These are phyloP conservation scores for Moesziomyces antarcticus DNA, from an alignment of 1,284 basidiomycete genomes.

Conservation along the genomic window DNA sequence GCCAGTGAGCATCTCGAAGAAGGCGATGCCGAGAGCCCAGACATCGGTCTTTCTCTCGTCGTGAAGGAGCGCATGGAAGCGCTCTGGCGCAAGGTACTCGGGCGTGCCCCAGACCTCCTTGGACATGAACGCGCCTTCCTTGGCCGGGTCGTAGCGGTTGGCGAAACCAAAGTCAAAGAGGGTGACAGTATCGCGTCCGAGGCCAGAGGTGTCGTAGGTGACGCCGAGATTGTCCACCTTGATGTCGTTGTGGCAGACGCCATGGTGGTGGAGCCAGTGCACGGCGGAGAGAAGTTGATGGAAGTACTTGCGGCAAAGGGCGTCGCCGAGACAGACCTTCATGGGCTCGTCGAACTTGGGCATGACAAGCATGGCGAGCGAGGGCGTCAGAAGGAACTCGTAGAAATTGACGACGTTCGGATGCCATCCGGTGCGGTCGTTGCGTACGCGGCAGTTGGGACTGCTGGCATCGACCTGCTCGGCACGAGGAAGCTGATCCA, in stretches of 20 bases:
- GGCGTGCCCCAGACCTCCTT: conserved; percentile 52
- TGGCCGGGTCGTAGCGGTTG: conserved; percentile 44
- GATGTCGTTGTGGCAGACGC: conserved; percentile 58
- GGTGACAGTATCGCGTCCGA: conserved; percentile 25
- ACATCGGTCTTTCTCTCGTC: conserved; percentile 57
- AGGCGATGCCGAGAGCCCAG: conserved; percentile 60
- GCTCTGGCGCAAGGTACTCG: conserved; percentile 59
- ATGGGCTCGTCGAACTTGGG: conserved; percentile 57
- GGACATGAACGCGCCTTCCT: conserved; percentile 41
- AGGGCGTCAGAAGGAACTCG: conserved; percentile 52
- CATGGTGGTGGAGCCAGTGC: conserved; percentile 55
- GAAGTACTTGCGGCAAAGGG: conserved; percentile 49
- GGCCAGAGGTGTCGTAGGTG: conserved; percentile 40
- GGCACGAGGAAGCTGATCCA: conserved; percentile 38
- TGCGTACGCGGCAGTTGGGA: conserved; percentile 33
- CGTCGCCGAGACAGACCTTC: conserved; percentile 55
- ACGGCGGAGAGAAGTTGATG: conserved; percentile 48
- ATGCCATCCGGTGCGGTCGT: conserved; percentile 47
- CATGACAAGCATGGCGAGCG: conserved; percentile 52
- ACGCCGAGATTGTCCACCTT: conserved; percentile 59
- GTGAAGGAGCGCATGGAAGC: conserved; percentile 43
- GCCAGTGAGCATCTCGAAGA: conserved; percentile 60
- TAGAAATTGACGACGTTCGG: conserved; percentile 52
- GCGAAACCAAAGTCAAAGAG: conserved; percentile 61
- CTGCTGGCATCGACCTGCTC: conserved; percentile 36